These are phyloP conservation scores for Bimuria novae-zelandiae DNA, from an alignment of 2,329 filamentous ascomycete genomes.

Conservation along the genomic window DNA sequence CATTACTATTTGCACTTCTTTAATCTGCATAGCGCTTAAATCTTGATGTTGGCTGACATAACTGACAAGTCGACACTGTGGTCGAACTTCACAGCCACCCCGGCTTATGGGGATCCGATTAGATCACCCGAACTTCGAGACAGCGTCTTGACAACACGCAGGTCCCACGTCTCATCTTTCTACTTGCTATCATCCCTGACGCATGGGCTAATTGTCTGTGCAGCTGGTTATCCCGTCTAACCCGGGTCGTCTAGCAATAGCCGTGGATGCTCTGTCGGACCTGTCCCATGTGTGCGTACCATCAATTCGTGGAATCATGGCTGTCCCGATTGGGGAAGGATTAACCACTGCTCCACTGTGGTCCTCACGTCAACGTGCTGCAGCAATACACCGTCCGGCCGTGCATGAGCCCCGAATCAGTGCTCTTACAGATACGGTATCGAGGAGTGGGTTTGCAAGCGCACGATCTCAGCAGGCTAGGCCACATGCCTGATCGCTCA, in stretches of 20 bases:
- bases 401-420: constrained; percentile 44
- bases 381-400: constrained; percentile 48
- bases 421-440: constrained; percentile 46
- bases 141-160: constrained; percentile 35
- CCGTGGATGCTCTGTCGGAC: constrained; percentile 44
- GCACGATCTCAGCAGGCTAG: constrained; percentile 42
- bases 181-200: constrained; percentile 39
- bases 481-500: constrained; percentile 29
- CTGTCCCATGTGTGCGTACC: constrained; percentile 38
- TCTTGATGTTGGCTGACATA: constrained; percentile 36
- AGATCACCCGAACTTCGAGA: constrained; percentile 44
- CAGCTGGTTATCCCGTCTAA: constrained; percentile 38
- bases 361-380: constrained; percentile 48
- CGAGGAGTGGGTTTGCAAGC: constrained; percentile 40
- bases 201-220: constrained; percentile 40
- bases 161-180: constrained; percentile 46
- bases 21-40: constrained; percentile 28
- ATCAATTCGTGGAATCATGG: constrained; percentile 42
- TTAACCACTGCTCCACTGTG: constrained; percentile 42
- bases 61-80: constrained; percentile 36
- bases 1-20: constrained; percentile 20
- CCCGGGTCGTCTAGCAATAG: constrained; percentile 46
- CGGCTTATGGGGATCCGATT: constrained; percentile 47
- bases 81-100: constrained; percentile 36
- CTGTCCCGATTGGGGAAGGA: constrained; percentile 39